Evolutionary conservation across 2,329 filamentous ascomycete genomes (phyloP), one percentile per base, ranked within the genome.

Genomic region (Fusarium subtropicale): DNA sequence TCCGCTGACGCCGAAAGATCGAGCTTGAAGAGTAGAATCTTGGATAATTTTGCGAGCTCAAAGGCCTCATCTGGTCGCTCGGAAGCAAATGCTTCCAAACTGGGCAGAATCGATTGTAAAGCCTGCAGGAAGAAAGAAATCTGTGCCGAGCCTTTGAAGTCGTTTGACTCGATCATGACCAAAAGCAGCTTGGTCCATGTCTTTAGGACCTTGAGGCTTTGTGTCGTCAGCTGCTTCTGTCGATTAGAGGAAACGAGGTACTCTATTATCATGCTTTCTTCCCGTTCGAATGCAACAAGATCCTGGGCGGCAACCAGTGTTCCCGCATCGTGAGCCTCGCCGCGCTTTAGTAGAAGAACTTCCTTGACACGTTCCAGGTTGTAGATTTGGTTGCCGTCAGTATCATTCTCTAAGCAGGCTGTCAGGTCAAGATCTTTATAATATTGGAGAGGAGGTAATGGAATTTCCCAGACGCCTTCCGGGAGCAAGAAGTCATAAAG

Each of bases 101-200:
- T 97, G 0, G 96, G 94, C 9, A 97, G 85, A 50, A 97, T 92
- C 16, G 95, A 88, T 76, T 98, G 94, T 7, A 99, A 84, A 1
- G 92, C 90, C 76, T 97, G 93, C 13, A 98, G 81, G 57, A 97
- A 90, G 76, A 97, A 94, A 0, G 91, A 88, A 7, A 90, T 90
- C 75, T 91, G 91, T 31, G 87, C 87, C 3, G 87, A 87, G 55
- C 88, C 87, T 62, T 92, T 91, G 76, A 97, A 91, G 55, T 96
- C 91, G 70, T 93, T 93, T 59, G 88, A 90, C 72, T 94, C 91
- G 22, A 97, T 86, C 81, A 97, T 92, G 24, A 97, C 89, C 54
- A 94, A 88, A 47, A 97, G 81, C 31, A 98, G 85, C 73, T 94
- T 93, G 2, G 91, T 88, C 95, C 97, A 99, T 1, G 92, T 89